Evolutionary conservation across 768 basidiomycete species (phyloP).

Genomic region (Macrolepiota fuliginosa): DNA sequence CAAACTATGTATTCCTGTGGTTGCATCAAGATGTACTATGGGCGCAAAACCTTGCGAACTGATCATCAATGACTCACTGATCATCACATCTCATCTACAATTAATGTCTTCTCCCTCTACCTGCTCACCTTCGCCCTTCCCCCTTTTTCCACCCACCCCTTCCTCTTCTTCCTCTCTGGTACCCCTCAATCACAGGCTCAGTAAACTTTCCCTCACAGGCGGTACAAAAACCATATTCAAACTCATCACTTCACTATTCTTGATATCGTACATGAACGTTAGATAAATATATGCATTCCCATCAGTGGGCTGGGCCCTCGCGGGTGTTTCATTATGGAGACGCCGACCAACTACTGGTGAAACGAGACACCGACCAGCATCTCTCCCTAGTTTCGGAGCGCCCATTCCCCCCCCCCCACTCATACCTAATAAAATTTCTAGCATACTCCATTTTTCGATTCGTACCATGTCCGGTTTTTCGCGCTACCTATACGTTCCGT

Average conservation of each 20-base stretch:
- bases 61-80: neutral
- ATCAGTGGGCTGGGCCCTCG: slow-evolving; percentile 17
- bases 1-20: too few species aligned
- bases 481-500: too few species aligned
- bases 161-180: slow-evolving; percentile 3
- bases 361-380: too few species aligned
- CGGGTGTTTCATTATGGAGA: too few species aligned
- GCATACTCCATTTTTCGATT: too few species aligned
- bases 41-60: neutral
- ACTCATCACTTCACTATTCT: slow-evolving; percentile 47
- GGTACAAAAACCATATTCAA: slow-evolving; percentile 40
- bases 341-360: too few species aligned
- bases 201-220: slow-evolving; percentile 29
- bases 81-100: neutral
- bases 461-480: too few species aligned
- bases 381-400: too few species aligned
- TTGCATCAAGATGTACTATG: neutral
- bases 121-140: neutral
- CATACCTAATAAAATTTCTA: too few species aligned
- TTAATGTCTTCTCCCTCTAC: neutral
- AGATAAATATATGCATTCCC: slow-evolving; percentile 33
- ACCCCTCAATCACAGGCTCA: slow-evolving; percentile 20
- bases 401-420: too few species aligned
- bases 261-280: slow-evolving; percentile 62
- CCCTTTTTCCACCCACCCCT: neutral